Percentiles rank a stretch among this genome's conserved stretches.
phyloP scores from a whole-genome alignment of 2,329 filamentous ascomycete species.

The Trichoderma lentiforme region DNA sequence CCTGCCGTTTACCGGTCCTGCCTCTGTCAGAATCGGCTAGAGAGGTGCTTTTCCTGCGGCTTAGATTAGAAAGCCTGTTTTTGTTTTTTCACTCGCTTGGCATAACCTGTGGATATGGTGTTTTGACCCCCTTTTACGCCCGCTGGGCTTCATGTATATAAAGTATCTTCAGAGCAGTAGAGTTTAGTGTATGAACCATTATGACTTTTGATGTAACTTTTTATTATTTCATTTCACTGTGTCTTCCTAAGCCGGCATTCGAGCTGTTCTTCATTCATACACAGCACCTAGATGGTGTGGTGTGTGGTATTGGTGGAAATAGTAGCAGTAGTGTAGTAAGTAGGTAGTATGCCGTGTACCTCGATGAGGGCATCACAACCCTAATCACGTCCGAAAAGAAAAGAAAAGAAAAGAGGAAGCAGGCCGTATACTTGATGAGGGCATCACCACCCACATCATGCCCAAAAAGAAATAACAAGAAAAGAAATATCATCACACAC shows the following conservation, averaged over 20 bases:
- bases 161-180: neutral
- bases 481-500: neutral
- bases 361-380: neutral
- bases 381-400: neutral
- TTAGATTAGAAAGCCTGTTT: neutral
- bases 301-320: neutral
- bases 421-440: neutral
- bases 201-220: neutral
- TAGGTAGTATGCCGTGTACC: neutral
- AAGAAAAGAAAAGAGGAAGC: neutral
- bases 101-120: neutral
- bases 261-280: neutral
- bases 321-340: no score
- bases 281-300: neutral
- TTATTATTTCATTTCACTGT: neutral
- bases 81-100: neutral
- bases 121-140: neutral
- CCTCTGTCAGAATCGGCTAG: constrained; percentile 16
- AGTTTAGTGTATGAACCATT: neutral
- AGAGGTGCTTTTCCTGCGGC: neutral
- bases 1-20: constrained; percentile 23
- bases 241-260: neutral
- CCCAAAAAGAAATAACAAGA: neutral
- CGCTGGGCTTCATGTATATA: neutral
- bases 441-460: neutral